Evolutionary conservation across 2,329 filamentous ascomycete genomes (phyloP), one percentile per base, ranked within the genome.

Genomic region (Clarireedia sp.): DNA sequence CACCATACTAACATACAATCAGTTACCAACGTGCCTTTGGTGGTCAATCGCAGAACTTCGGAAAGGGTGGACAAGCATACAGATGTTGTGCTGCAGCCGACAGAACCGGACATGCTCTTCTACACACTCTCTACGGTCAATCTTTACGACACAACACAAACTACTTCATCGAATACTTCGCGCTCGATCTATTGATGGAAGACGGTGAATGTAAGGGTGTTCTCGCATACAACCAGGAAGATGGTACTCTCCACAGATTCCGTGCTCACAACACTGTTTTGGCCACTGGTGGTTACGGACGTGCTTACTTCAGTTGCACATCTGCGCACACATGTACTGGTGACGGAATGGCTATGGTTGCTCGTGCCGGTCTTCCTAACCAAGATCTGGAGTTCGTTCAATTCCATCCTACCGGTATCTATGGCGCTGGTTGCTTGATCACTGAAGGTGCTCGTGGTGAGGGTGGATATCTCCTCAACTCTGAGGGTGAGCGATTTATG

Each of bases 11-110:
- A 66, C 59, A 47, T 36, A 21, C 52, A 33, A 33, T 43, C 66
- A 89, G 85, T 36, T 77, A 77, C 59, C 75, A 77, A 59, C 68
- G 75, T 36, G 74, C 75, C 12, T 63, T 78, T 5, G 74, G 75
- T 16, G 75, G 75, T 2, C 75, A 77, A 65, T 73, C 70, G 38
- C 62, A 75, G 54, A 66, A 74, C 17, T 77, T 70, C 63, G 75
- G 75, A 3, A 74, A 72, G 51, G 75, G 75, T 2, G 75, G 75
- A 0, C 75, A 77, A 64, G 75, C 73, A 7, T 75, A 76, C 63
- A 41, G 60, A 60, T 57, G 59, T 56, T 58, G 59, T 56, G 59
- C 54, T 59, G 54, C 61, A 24, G 58, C 61, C 44, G 75, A 77
- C 66, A 66, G 75, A 47, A 77, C 74, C 19, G 75, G 75, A 9